Evolutionary conservation across 2,329 filamentous ascomycete genomes (phyloP).

Genomic region (Sporothrix curviconia): DNA sequence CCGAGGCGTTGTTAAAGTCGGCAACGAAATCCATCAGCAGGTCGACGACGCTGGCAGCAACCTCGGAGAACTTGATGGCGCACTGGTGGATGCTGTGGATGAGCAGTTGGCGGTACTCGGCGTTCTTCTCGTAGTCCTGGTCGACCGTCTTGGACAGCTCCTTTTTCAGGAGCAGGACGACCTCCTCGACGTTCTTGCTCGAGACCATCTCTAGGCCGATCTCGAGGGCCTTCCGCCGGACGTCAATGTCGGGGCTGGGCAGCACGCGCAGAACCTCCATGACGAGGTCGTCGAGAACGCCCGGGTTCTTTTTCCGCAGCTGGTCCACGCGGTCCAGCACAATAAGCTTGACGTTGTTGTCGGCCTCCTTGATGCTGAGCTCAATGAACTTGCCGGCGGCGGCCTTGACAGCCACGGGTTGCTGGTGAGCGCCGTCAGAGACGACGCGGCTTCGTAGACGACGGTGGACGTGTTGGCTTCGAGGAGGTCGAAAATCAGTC

Average conservation of each 20-base stretch:
- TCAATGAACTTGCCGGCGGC: constrained; percentile 95
- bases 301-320: constrained; percentile 65
- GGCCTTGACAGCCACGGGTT: constrained; percentile 96
- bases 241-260: constrained; percentile 92
- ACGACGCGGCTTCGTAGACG: constrained; percentile 94
- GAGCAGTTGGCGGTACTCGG: constrained; percentile 86
- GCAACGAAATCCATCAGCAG: constrained; percentile 98
- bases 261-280: constrained; percentile 97
- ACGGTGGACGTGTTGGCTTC: constrained; percentile 92
- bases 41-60: constrained; percentile 92
- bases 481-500: constrained; percentile 91
- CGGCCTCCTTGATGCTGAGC: constrained; percentile 91
- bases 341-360: constrained; percentile 99
- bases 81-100: constrained; percentile 98
- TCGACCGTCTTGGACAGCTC: constrained; percentile 96
- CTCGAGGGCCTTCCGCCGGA: constrained; percentile 80
- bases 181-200: constrained; percentile 97
- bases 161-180: constrained; percentile 93
- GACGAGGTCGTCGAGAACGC: constrained; percentile 82
- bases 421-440: constrained; percentile 84
- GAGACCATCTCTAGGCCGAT: constrained; percentile 97
- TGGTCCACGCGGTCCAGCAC: constrained; percentile 85
- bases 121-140: constrained; percentile 97
- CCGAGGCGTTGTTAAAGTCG: constrained; percentile 94
- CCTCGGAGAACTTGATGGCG: constrained; percentile 98